Evolutionary conservation across 495 filamentous ascomycete genomes (phyloP), one percentile per base, ranked within the genome.

Genomic region (Penicillium atrosanguineum): DNA sequence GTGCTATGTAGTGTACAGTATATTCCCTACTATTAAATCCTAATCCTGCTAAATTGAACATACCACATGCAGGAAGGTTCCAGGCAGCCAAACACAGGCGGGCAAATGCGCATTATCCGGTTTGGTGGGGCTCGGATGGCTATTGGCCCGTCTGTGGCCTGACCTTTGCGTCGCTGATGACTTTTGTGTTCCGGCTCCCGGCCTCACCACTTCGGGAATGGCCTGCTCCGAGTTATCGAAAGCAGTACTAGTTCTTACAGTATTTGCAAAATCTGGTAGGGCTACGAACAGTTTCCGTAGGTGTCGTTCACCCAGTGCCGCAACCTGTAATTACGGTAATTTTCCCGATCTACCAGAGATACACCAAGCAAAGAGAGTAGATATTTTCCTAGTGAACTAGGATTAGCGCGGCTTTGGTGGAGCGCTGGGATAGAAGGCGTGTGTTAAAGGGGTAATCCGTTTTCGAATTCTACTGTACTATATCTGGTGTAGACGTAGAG

Each of bases 161-260:
- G 54, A 55, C 53, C 39, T 49, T 48, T 55, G 44, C 46, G 46
- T 20, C 37, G 48, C 48, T 50, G 12, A 50, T 50, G 48, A 51
- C 48, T 51, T 44, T 44, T 34, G 39, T 51, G 26, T 51, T 51
- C 48, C 48, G 25, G 51, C 44, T 44, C 52, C 44, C 38, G 37
- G 52, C 43, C 44, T 48, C 25, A 54, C 37, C 23, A 34, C 52
- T 54, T 54, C 44, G 37, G 36, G 44, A 54, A 54, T 54, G 44
- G 52, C 51, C 51, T 42, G 34, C 51, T 53, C 44, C 31, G 51
- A 47, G 51, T 53, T 47, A 53, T 53, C 51, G 43, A 47, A 46
- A 53, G 51, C 44, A 47, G 51, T 47, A 53, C 51, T 53, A 34
- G 51, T 53, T 47, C 44, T 48, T 36, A 53, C 51, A 53, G 51